Base-by-base conservation (phyloP, 768 basidiomycete genomes). In the Lentinus tigrinus region DNA sequence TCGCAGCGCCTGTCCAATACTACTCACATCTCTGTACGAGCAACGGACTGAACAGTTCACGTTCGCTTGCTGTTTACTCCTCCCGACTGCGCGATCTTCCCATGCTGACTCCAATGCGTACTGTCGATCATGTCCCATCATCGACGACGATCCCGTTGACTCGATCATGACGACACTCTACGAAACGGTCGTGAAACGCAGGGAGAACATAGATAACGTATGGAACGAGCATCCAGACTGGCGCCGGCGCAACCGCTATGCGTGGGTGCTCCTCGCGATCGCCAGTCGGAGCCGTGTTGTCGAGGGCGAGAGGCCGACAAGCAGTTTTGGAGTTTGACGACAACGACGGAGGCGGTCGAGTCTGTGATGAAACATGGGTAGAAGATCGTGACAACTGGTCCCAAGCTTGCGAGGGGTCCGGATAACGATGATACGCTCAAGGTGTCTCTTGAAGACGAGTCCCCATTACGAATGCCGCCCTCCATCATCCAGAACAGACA, bases 251-350 rank as follows among this genome's bases (percentile, higher is more conserved):
- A 93, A 91, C 58, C 98, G 96, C 96, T 98, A 98, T 74, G 95
- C 98, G 52, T 94, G 95, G 69, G 88, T 98, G 26, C 81, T 98
- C 4, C 86, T 98, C 48, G 96, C 97, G 21, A 88, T 98, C 47
- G 97, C 97, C 28, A 94, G 93, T 67, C 85, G 98, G 62, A 92
- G 89, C 72, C 89, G 96, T 57, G 97, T 98, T 26, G 89, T 98
- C 62, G 97, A 98, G 69, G 97, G 96, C 97, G 95, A 93, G 95
- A 97, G 73, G 97, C 97, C 11, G 96, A 98, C 77, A 95, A 95
- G 69, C 93, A 95, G 65, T 99, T 99, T 73, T 99, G 97, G 97
- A 97, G 97, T 68, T 98, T 98, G 91, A 95, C 68, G 92, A 93
- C 69, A 88, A 90, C 60, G 90, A 91, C 44, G 88, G 96, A 98